Percentiles rank a stretch among this genome's conserved stretches.
phyloP scores from a whole-genome alignment of 257 asterid genomes.

The Nicotiana benthamiana region DNA sequence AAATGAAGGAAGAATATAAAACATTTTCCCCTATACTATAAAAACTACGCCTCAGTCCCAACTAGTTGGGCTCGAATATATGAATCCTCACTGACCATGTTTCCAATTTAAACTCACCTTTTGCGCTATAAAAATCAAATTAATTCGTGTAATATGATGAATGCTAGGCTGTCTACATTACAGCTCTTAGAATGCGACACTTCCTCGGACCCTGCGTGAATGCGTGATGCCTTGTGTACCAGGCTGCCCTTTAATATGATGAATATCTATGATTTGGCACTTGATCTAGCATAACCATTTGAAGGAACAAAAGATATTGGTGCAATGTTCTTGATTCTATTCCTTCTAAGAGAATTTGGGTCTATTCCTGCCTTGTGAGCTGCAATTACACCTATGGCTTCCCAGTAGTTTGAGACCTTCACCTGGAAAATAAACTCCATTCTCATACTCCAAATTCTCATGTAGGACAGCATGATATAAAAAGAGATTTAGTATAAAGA shows the following conservation, averaged over 20 bases:
- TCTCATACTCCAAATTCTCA: no score
- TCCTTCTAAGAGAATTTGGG: slow-evolving; percentile 61
- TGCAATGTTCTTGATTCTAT: slow-evolving; percentile 42
- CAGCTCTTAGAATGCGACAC: no score
- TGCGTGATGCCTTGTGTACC: no score
- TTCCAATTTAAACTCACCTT: neutral
- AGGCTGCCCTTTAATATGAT: neutral
- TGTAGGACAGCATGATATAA: neutral
- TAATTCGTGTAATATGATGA: neutral
- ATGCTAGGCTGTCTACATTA: no score
- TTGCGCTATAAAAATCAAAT: neutral
- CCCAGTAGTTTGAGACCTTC: slow-evolving; percentile 84
- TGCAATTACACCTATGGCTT: slow-evolving; percentile 81
- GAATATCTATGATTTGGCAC: slow-evolving; percentile 11
- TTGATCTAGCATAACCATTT: slow-evolving; percentile 24
- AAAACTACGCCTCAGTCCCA: neutral
- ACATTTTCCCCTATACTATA: neutral
- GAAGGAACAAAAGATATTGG: slow-evolving; percentile 18
- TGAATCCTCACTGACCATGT: neutral
- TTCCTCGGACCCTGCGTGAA: no score
- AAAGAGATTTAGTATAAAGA: neutral
- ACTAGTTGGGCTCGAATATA: neutral
- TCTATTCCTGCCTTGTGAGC: slow-evolving; percentile 90
- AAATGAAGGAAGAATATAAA: neutral
- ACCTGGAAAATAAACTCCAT: slow-evolving; percentile 34